Base-by-base conservation (phyloP, 2,329 filamentous ascomycete species). In the Neocatenulostroma microsporum region DNA sequence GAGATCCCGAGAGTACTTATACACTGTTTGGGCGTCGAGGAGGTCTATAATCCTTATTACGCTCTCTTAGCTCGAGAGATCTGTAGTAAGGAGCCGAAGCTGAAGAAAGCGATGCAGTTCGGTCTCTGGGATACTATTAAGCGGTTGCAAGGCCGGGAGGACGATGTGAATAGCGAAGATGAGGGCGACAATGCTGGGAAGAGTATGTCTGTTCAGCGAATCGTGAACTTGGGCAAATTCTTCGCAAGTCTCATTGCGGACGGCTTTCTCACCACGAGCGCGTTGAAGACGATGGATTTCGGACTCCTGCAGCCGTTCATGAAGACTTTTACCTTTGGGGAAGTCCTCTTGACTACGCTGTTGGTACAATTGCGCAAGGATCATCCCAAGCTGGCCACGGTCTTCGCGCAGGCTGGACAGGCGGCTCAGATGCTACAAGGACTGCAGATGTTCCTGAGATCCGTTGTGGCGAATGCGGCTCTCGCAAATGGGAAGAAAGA, bases 31-130 rank as follows among this genome's bases (percentile, higher is more conserved):
- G 84, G 84, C 28, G 81, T 82, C 3, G 91, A 96, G 62, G 70
- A 80, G 39, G 70, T 72, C 1, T 94, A 95, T 62, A 98, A 98
- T 53, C 84, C 84, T 0, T 98, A 94, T 64, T 98, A 98, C 57
- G 84, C 84, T 0, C 68, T 94, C 1, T 80, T 98, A 24, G 87
- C 86, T 8, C 76, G 76, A 31, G 80, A 80, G 46, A 71, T 95
- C 7, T 93, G 87, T 53, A 69, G 69, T 3, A 84, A 88, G 42
- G 78, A 50, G 18, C 36, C 78, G 47, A 78, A 79, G 12, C 26
- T 3, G 3, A 77, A 78, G 43, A 89, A 89, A 64, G 80, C 84
- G 2, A 93, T 96, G 56, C 84, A 91, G 56, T 87, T 89, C 51
- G 77, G 81, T 6, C 67, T 96, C 1, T 94, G 88, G 80, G 85